Base-by-base conservation (phyloP, 2,329 filamentous ascomycete genomes). In the Daldinia eschscholtzii region DNA sequence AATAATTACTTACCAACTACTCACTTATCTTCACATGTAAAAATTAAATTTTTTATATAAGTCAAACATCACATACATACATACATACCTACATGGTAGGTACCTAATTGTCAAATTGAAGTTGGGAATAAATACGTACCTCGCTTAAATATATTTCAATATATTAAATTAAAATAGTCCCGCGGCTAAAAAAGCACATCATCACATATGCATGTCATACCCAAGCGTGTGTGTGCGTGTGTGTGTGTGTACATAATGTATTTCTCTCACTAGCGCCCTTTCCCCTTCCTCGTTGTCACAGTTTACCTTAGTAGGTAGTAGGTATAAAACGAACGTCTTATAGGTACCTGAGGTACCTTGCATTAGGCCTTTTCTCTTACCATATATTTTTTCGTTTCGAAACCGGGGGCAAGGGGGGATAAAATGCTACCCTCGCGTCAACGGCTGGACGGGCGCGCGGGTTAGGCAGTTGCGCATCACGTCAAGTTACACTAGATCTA, bases 401-500 rank as follows among this genome's bases (percentile, higher is more conserved):
- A 52, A 18, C 3, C 3, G 44, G 26, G 46, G 46, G 15, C 4
- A 39, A 4, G 18, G 20, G 6, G 41, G 6, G 13, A 42, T 9
- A 28, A 52, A 52, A 52, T 52, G 26, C 26, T 52, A 52, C 46
- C 46, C 35, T 52, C 15, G 26, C 13, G 20, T 23, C 20, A 23
- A 23, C 20, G 20, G 20, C 20, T 23, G 20, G 46, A 52, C 18
- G 46, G 41, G 28, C 46, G 46, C 2, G 20, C 20, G 52, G 10
- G 39, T 59, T 46, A 35, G 57, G 41, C 41, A 59, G 28, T 35
- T 18, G 57, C 28, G 57, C 57, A 46, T 48, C 15, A n/a, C 48
- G 41, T 60, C 48, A 39, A 55, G 62, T 64, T 64, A 64, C 62
- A 64, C 62, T 6, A 59, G 46, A 60, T 65, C 61, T 64, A 50